A percentile compares a stretch with the other conserved stretches of the same genome.
Evolutionary conservation across 106 monocot genomes (phyloP).

Genomic region (Cymbidium sinense): DNA sequence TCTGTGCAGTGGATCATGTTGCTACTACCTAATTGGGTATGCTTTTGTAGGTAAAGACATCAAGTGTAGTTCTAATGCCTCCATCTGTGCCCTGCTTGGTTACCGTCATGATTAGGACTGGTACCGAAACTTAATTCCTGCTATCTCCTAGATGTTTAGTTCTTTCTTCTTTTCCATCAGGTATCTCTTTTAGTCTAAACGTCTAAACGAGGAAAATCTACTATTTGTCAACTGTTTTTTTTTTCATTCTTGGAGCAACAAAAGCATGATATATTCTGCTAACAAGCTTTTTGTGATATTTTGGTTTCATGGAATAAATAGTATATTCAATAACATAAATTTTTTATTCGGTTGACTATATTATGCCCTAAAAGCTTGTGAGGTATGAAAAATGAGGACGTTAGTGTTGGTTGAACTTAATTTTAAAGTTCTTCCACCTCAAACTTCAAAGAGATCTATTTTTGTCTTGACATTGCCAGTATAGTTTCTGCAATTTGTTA

Average conservation of each 20-base stretch:
- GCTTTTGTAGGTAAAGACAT: slow-evolving; percentile 15
- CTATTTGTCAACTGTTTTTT: neutral
- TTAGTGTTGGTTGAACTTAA: neutral
- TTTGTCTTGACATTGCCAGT: neutral
- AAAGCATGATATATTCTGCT: neutral
- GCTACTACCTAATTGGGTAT: slow-evolving; percentile 2
- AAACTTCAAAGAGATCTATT: neutral
- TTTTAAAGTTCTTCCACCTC: neutral
- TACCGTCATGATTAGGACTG: neutral
- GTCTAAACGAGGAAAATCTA: neutral
- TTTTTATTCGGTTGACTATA: neutral
- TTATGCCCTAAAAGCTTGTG: too few species aligned
- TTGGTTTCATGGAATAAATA: neutral
- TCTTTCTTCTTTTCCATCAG: neutral
- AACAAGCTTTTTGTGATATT: neutral
- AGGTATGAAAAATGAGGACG: neutral
- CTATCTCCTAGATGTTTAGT: neutral
- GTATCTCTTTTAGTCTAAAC: neutral
- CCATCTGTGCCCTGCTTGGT: neutral
- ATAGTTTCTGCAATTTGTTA: neutral
- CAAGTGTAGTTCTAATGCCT: neutral
- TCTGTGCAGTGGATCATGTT: neutral
- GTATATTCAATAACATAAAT: neutral
- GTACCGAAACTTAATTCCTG: neutral
- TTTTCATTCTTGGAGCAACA: neutral